Conservation (phyloP, 148 eudicot genomes). For the Chenopodium berlandieri region DNA sequence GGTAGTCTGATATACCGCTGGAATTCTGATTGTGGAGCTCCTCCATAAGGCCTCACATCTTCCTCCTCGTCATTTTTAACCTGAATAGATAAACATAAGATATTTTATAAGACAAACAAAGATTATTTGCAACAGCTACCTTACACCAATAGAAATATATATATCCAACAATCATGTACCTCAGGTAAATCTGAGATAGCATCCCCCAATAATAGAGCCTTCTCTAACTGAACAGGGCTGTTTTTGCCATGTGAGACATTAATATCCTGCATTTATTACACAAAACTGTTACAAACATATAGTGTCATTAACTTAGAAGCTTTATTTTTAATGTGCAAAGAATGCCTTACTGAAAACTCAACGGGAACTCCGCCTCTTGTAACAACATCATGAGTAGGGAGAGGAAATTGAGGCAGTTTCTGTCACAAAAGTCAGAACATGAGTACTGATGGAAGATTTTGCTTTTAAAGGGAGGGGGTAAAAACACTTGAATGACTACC, state of each 20-base stretch:
- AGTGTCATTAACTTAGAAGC: neutral
- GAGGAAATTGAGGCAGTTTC: constrained; percentile 25
- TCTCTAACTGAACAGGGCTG: neutral
- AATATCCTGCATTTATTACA: constrained; percentile 17
- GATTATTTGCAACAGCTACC: neutral
- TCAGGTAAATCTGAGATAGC: constrained; percentile 26
- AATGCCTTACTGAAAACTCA: constrained; percentile 17
- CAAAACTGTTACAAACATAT: neutral
- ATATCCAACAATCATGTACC: constrained; percentile 2
- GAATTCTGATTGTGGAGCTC: constrained; percentile 9
- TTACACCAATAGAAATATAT: too few species aligned
- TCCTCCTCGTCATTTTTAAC: constrained; percentile 19
- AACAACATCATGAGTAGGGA: constrained; percentile 26
- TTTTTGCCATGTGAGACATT: constrained; percentile 23
- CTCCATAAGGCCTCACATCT: constrained; percentile 20
- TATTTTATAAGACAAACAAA: neutral
- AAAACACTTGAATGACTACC: neutral
- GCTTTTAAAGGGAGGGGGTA: too few species aligned
- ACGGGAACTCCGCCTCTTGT: constrained; percentile 22
- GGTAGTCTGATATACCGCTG: constrained; percentile 16
- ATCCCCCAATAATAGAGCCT: constrained; percentile 17
- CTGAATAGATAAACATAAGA: neutral
- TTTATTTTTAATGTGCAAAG: neutral
- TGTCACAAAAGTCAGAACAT: neutral
- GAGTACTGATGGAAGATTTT: neutral